These are phyloP conservation scores for Ustilago trichophora DNA, from an alignment of 1,284 basidiomycete species.

Conservation along the genomic window DNA sequence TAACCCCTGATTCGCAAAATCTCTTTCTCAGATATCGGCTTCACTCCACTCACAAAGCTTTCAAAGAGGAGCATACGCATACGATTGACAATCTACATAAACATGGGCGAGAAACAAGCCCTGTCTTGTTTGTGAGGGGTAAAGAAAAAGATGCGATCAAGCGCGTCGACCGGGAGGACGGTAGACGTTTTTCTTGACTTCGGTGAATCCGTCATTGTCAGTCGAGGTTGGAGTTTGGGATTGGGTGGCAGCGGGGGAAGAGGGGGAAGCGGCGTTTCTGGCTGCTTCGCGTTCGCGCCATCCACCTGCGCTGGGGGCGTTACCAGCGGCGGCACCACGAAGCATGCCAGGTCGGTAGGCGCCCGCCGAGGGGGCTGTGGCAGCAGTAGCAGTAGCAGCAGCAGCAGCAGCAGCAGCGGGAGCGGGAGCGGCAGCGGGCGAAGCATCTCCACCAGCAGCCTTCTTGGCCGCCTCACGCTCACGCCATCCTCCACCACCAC, in stretches of 20 bases:
- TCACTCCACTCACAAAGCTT: too few species aligned
- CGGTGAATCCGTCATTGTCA: slow-evolving; percentile 51
- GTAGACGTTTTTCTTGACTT: slow-evolving; percentile 46
- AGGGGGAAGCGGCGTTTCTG: slow-evolving; percentile 27
- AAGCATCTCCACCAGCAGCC: slow-evolving; percentile 22
- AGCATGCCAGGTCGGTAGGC: slow-evolving; percentile 45
- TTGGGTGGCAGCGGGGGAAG: slow-evolving; percentile 15
- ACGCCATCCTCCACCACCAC: slow-evolving; percentile 26
- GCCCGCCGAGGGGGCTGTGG: slow-evolving; percentile 20
- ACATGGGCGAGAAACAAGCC: background rate
- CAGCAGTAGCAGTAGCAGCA: slow-evolving; percentile 13
- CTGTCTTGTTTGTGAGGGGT: background rate
- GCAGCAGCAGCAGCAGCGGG: slow-evolving; percentile 17
- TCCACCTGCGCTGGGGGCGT: slow-evolving; percentile 9
- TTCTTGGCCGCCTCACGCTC: slow-evolving; percentile 26
- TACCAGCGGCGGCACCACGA: slow-evolving; percentile 19
- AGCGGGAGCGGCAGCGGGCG: slow-evolving; percentile 16
- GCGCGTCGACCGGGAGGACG: slow-evolving; percentile 42
- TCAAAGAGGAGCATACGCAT: too few species aligned
- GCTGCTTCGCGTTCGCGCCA: slow-evolving; percentile 50
- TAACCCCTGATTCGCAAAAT: too few species aligned
- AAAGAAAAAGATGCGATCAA: background rate
- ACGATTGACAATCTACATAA: too few species aligned
- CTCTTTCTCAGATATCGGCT: too few species aligned
- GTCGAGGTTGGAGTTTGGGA: slow-evolving; percentile 18